Percentiles rank a stretch among this genome's conserved stretches.
These are phyloP conservation scores for Planoprotostelium fungivorum DNA, from an alignment of 78 protist species.

Conservation along the genomic window DNA sequence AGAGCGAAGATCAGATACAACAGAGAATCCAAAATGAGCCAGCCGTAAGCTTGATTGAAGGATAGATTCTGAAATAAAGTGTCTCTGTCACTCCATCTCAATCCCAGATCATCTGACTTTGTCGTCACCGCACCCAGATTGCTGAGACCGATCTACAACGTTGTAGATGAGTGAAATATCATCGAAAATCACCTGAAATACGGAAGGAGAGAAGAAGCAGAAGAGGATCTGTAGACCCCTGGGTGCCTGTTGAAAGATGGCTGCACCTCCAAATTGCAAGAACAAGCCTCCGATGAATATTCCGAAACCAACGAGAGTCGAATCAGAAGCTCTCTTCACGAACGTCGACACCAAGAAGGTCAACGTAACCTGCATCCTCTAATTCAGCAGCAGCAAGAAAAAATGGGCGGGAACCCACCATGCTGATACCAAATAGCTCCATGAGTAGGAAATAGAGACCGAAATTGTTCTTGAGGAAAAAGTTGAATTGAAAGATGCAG, in stretches of 20 bases:
- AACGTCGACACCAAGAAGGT: neutral
- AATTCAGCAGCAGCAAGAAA: slow-evolving; percentile 7
- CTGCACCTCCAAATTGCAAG: neutral
- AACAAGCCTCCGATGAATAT: slow-evolving; percentile 20
- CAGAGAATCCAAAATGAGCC: slow-evolving; percentile 38
- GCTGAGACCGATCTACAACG: neutral
- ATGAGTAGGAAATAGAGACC: slow-evolving; percentile 38
- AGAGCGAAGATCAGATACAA: slow-evolving; percentile 20
- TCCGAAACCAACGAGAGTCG: slow-evolving; percentile 20
- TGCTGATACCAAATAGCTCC: slow-evolving; percentile 25
- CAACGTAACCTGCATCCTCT: slow-evolving; percentile 1
- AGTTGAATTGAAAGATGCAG: slow-evolving; percentile 41
- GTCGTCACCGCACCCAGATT: neutral
- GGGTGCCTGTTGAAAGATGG: neutral
- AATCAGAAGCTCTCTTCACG: neutral
- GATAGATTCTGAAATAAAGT: slow-evolving; percentile 1
- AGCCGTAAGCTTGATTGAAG: slow-evolving; percentile 10
- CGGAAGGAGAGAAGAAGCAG: neutral
- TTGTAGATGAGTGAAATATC: neutral
- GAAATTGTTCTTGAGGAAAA: slow-evolving; percentile 45
- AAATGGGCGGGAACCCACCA: slow-evolving; percentile 30
- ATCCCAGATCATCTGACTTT: slow-evolving; percentile 11
- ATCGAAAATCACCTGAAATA: neutral
- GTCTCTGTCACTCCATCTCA: slow-evolving; percentile 39
- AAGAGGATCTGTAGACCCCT: neutral